These are phyloP conservation scores for Malassezia dermatis DNA, from an alignment of 1,284 basidiomycete genomes.

Conservation along the genomic window DNA sequence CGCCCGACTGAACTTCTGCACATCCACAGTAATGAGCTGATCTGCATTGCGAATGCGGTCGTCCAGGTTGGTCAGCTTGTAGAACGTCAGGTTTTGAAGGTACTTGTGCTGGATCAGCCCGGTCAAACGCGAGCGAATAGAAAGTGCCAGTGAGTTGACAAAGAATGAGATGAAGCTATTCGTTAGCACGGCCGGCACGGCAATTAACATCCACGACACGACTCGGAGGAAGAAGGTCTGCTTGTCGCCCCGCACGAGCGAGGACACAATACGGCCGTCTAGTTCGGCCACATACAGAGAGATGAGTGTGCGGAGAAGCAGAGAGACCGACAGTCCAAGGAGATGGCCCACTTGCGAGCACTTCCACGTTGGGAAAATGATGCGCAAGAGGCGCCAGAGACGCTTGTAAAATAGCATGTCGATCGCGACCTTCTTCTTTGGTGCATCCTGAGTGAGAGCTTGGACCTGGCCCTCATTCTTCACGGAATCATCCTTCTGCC, in stretches of 20 bases:
- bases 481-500: not conserved
- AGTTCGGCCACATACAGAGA: slow-evolving; percentile 89
- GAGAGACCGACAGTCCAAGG: slow-evolving; percentile 72
- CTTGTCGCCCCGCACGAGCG: slow-evolving; percentile 78
- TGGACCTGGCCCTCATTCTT: not conserved
- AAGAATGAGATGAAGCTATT: slow-evolving; percentile 86
- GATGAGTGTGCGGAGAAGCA: slow-evolving; percentile 78
- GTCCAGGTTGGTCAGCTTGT: slow-evolving; percentile 66
- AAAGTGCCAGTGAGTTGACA: slow-evolving; percentile 83
- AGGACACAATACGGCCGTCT: slow-evolving; percentile 83
- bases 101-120: slow-evolving; percentile 72
- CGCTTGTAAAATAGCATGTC: slow-evolving; percentile 81
- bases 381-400: slow-evolving; percentile 65
- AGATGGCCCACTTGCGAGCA: slow-evolving; percentile 80
- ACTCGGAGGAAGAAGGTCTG: slow-evolving; percentile 73
- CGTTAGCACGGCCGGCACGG: slow-evolving; percentile 73
- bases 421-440: slow-evolving; percentile 53
- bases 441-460: not conserved
- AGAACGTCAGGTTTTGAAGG: slow-evolving; percentile 69
- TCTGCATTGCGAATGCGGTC: slow-evolving; percentile 94
- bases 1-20: slow-evolving; percentile 80
- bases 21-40: slow-evolving; percentile 94
- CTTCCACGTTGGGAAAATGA: slow-evolving; percentile 74
- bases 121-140: slow-evolving; percentile 80
- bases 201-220: slow-evolving; percentile 76